Percentiles rank a stretch among this genome's conserved stretches.
phyloP scores from a whole-genome alignment of 2,329 filamentous ascomycete genomes.

The Periconia macrospinosa region DNA sequence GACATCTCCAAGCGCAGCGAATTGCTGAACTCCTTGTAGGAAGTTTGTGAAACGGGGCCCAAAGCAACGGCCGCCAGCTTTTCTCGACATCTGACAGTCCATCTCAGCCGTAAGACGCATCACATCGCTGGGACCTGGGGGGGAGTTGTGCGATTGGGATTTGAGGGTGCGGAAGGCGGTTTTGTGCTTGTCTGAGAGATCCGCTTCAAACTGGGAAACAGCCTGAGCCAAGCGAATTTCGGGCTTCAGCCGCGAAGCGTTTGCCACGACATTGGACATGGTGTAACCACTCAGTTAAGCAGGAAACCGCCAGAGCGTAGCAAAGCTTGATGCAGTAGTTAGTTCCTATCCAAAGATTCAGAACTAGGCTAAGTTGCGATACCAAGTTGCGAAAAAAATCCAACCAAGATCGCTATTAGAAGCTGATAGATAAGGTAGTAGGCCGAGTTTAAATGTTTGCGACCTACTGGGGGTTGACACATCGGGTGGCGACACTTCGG shows the following conservation, averaged over 20 bases:
- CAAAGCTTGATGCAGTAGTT: too few species aligned
- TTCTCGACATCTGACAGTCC: too few species aligned
- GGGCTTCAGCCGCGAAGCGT: slow-evolving; percentile 21
- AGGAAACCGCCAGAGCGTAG: too few species aligned
- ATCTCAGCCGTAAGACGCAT: slow-evolving; percentile 48
- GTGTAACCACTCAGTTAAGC: neutral
- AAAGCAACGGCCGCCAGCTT: slow-evolving; percentile 38
- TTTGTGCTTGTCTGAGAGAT: slow-evolving; percentile 43
- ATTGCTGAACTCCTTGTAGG: slow-evolving; percentile 46
- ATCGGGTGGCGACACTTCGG: too few species aligned
- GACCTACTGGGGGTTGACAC: too few species aligned
- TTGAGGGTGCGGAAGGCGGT: slow-evolving; percentile 24
- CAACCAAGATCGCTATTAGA: too few species aligned
- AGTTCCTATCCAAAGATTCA: too few species aligned
- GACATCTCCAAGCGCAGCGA: slow-evolving; percentile 44
- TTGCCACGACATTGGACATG: neutral
- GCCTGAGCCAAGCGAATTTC: slow-evolving; percentile 48
- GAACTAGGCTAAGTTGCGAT: too few species aligned
- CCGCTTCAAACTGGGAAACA: slow-evolving; percentile 44
- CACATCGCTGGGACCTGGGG: slow-evolving; percentile 41
- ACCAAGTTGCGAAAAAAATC: too few species aligned
- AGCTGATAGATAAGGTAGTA: too few species aligned
- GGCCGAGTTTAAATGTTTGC: too few species aligned
- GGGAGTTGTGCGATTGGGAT: slow-evolving; percentile 12
- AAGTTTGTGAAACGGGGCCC: slow-evolving; percentile 47